A percentile compares a stretch with the other conserved stretches of the same genome.
phyloP scores from a whole-genome alignment of 805 yeast species.

The Candida boleticola region DNA sequence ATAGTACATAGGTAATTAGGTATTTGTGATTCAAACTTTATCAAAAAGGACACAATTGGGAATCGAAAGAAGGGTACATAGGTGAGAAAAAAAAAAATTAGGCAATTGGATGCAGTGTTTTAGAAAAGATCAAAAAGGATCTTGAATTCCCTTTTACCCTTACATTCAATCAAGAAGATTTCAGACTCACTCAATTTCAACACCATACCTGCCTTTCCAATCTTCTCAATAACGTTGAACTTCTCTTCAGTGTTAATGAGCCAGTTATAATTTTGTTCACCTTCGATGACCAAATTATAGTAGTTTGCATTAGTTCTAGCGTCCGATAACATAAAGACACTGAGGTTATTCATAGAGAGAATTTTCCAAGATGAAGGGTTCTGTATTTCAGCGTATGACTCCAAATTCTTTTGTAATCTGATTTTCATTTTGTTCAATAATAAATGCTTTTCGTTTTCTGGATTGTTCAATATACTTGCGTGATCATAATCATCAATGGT shows the following conservation, averaged over 20 bases:
- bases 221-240: slow-evolving; percentile 27
- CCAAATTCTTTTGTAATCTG: slow-evolving; percentile 37
- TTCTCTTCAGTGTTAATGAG: slow-evolving; percentile 28
- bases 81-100: no score
- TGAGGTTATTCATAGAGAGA: slow-evolving; percentile 37
- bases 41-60: no score
- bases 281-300: slow-evolving; percentile 27
- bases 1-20: no score
- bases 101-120: no score
- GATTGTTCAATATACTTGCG: slow-evolving; percentile 20
- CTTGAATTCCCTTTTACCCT: slow-evolving; percentile 40
- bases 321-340: slow-evolving; percentile 29
- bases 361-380: slow-evolving; percentile 44
- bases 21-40: no score
- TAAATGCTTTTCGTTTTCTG: slow-evolving; percentile 20
- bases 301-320: slow-evolving; percentile 19
- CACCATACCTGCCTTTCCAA: slow-evolving; percentile 44
- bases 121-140: slow-evolving; percentile 22
- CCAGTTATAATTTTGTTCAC: slow-evolving; percentile 27
- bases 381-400: slow-evolving; percentile 23
- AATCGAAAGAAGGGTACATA: no score
- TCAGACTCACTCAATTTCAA: slow-evolving; percentile 28
- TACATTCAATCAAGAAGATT: slow-evolving; percentile 43
- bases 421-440: slow-evolving; percentile 32
- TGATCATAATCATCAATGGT: background rate